Conservation (phyloP, 2,329 filamentous ascomycete species). For the Arthroderma sp. region DNA sequence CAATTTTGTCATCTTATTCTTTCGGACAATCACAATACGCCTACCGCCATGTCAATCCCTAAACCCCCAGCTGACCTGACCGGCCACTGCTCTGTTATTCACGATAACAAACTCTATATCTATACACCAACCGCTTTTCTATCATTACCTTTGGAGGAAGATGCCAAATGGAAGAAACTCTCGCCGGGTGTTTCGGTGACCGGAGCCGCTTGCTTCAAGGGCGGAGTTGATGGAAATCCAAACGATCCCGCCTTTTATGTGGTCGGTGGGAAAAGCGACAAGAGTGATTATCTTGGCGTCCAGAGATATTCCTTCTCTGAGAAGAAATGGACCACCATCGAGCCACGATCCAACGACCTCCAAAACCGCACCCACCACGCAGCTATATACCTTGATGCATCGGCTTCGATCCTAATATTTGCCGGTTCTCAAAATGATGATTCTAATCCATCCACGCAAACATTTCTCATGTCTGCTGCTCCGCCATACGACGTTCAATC, state of each 20-base stretch:
- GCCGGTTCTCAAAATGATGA: conserved; percentile 56
- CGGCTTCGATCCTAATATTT: conserved; percentile 65
- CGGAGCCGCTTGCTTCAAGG: conserved; percentile 64
- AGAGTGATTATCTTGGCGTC: conserved; percentile 55
- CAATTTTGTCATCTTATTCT: not conserved
- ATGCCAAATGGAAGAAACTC: conserved; percentile 58
- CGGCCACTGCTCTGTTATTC: conserved; percentile 68
- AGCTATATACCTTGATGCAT: conserved; percentile 57
- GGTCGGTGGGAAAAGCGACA: conserved; percentile 57
- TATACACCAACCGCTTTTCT: conserved; percentile 66
- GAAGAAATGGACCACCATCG: conserved; percentile 46
- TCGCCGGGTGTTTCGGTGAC: conserved; percentile 55
- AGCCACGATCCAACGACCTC: conserved; percentile 35
- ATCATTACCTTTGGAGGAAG: conserved; percentile 53
- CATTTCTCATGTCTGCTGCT: conserved; percentile 57
- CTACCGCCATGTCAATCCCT: conserved; percentile 53
- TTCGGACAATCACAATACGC: not conserved
- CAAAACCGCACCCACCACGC: conserved; percentile 62
- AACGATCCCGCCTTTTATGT: conserved; percentile 58
- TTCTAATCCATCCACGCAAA: conserved; percentile 50
- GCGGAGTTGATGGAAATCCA: conserved; percentile 44
- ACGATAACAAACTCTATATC: conserved; percentile 71
- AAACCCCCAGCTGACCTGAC: conserved; percentile 56
- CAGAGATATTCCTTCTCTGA: conserved; percentile 52
- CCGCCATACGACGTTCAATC: conserved; percentile 51